Evolutionary conservation across 169 alveolate genomes (phyloP).

Genomic region (Plasmodium inui): DNA sequence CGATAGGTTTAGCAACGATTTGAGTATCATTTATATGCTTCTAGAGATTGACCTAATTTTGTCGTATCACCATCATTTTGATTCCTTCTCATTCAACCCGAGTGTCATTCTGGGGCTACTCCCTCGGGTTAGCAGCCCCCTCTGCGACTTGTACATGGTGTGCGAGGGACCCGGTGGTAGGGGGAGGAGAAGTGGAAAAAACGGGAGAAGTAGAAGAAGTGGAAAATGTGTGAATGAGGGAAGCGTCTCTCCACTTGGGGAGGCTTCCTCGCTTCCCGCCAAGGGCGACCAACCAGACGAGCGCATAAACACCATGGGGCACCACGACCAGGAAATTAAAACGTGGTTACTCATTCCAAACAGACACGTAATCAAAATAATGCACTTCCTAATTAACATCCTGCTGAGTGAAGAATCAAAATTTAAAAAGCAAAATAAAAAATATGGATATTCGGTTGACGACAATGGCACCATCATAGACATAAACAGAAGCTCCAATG

Average conservation of each 20-base stretch:
- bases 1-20: constrained; percentile 32
- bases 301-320: not conserved
- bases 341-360: constrained; percentile 73
- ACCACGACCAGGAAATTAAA: constrained; percentile 38
- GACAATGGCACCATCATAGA: constrained; percentile 13
- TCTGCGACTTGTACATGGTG: constrained; percentile 13
- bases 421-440: constrained; percentile 30
- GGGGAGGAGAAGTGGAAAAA: no score
- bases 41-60: constrained; percentile 32
- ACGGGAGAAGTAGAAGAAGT: not conserved
- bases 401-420: constrained; percentile 32
- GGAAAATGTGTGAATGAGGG: not conserved
- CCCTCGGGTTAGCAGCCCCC: constrained; percentile 28
- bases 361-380: constrained; percentile 38
- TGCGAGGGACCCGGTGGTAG: not conserved
- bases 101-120: constrained; percentile 53
- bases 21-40: constrained; percentile 40
- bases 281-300: not conserved
- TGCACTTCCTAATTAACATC: constrained; percentile 42
- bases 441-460: constrained; percentile 46
- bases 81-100: constrained; percentile 46
- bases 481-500: not conserved
- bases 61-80: constrained; percentile 45
- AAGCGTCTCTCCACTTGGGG: not conserved
- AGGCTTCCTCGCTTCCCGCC: not conserved